A percentile compares a stretch with the other conserved stretches of the same genome.
phyloP scores from a whole-genome alignment of 495 filamentous ascomycete species.

The Aeminium ludgeri region DNA sequence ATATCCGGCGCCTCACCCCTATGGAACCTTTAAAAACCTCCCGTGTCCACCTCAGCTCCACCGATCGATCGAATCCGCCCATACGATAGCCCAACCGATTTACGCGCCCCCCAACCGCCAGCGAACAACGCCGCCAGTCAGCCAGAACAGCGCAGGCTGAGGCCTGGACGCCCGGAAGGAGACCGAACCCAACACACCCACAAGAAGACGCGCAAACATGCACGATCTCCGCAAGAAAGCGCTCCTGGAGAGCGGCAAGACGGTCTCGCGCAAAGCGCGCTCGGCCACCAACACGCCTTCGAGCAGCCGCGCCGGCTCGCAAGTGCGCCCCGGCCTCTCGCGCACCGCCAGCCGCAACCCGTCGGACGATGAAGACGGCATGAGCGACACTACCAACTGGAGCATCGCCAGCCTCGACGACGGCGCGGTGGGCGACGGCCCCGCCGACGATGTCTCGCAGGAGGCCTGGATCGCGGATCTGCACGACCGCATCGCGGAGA shows the following conservation, averaged over 20 bases:
- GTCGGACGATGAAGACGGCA: conserved; percentile 56
- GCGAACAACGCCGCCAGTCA: not conserved
- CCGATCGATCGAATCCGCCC: conserved; percentile 11
- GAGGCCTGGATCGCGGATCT: conserved; percentile 51
- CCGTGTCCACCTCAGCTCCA: not conserved
- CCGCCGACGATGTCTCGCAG: conserved; percentile 30
- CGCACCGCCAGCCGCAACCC: conserved; percentile 35
- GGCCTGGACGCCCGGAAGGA: not conserved
- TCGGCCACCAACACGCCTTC: conserved; percentile 48
- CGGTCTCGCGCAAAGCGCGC: conserved; percentile 74
- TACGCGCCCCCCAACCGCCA: not conserved
- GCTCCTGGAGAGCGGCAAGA: conserved; percentile 67
- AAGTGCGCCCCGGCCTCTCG: conserved; percentile 21
- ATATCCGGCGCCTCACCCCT: not conserved
- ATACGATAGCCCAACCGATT: conserved; percentile 8
- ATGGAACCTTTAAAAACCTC: not conserved
- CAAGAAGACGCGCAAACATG: conserved; percentile 31
- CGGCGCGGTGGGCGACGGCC: conserved; percentile 31
- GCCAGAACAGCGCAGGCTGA: not conserved
- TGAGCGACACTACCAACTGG: conserved; percentile 17
- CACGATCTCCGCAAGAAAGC: conserved; percentile 69
- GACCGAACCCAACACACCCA: not conserved
- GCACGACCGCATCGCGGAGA: conserved; percentile 55
- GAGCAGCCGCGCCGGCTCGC: conserved; percentile 43
- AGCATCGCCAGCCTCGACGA: conserved; percentile 38